phyloP scores from a whole-genome alignment of 2,329 filamentous ascomycete species.

The Arthrobotrys musiformis region DNA sequence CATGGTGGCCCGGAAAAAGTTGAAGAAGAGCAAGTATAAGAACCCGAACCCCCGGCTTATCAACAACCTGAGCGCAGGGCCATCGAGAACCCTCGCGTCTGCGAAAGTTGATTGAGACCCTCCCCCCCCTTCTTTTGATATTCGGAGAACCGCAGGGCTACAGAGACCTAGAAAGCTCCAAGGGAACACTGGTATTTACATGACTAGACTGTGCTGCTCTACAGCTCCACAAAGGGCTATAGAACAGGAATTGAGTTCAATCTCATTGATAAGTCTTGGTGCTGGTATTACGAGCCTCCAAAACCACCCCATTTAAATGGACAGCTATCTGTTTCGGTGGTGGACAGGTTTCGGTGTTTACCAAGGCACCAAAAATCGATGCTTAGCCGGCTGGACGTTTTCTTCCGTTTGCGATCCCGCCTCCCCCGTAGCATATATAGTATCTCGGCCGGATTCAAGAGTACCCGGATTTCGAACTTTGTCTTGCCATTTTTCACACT shows the following conservation, averaged over 20 bases:
- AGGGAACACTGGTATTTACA: neutral
- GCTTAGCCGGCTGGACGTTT: neutral
- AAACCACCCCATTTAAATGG: neutral
- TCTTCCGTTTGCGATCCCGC: neutral
- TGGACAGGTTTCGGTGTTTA: neutral
- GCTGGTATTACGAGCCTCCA: neutral
- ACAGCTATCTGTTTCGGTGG: neutral
- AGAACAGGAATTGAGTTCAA: neutral
- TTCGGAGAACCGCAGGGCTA: neutral
- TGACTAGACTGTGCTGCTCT: neutral
- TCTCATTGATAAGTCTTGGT: neutral
- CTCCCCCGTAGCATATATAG: neutral
- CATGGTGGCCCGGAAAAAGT: conserved; percentile 93
- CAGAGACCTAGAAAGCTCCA: neutral
- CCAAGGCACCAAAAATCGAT: neutral
- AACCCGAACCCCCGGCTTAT: conserved; percentile 76
- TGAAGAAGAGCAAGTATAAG: conserved; percentile 87
- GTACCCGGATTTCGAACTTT: neutral
- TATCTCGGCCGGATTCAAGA: neutral
- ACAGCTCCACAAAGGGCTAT: neutral
- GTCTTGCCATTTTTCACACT: neutral
- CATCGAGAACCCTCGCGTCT: conserved; percentile 44
- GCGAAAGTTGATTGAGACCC: conserved; percentile 44
- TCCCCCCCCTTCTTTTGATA: neutral
- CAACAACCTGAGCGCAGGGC: conserved; percentile 73